phyloP scores from a whole-genome alignment of 495 filamentous ascomycete genomes.

The Aspergillus avenaceus region DNA sequence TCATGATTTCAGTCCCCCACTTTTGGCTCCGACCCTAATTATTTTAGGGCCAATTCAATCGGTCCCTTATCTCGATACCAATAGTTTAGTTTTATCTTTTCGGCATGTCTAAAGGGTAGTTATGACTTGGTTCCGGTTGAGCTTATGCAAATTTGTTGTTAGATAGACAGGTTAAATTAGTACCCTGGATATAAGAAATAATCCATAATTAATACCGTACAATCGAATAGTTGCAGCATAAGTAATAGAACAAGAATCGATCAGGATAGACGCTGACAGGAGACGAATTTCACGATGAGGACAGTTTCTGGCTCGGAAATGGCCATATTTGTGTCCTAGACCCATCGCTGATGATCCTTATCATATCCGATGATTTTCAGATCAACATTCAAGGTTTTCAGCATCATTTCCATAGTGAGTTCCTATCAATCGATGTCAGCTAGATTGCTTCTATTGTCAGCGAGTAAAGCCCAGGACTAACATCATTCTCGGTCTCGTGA shows the following conservation, averaged over 20 bases:
- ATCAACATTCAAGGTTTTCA: conserved; percentile 63
- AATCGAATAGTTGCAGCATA: conserved; percentile 24
- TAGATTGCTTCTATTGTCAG: too few species aligned
- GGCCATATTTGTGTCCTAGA: conserved; percentile 13
- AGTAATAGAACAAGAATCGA: neutral
- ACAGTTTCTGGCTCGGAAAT: too few species aligned
- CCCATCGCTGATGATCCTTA: conserved; percentile 50
- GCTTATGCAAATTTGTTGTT: too few species aligned
- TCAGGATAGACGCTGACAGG: too few species aligned
- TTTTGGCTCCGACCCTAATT: neutral
- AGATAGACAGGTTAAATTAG: neutral
- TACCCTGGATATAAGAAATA: neutral
- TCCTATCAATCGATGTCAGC: conserved; percentile 36
- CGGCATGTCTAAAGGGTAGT: too few species aligned
- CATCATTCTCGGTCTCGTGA: conserved; percentile 34
- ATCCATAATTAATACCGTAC: too few species aligned
- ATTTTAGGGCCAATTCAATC: neutral
- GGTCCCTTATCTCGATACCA: neutral
- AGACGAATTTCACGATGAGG: too few species aligned
- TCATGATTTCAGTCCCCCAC: neutral
- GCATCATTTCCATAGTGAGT: conserved; percentile 72
- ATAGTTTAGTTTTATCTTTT: neutral
- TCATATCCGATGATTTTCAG: conserved; percentile 61
- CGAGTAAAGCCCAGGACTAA: conserved; percentile 20
- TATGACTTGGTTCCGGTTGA: too few species aligned